Percentiles rank a stretch among this genome's conserved stretches.
phyloP scores from a whole-genome alignment of 2,329 filamentous ascomycete genomes.

The Neurospora sp. region DNA sequence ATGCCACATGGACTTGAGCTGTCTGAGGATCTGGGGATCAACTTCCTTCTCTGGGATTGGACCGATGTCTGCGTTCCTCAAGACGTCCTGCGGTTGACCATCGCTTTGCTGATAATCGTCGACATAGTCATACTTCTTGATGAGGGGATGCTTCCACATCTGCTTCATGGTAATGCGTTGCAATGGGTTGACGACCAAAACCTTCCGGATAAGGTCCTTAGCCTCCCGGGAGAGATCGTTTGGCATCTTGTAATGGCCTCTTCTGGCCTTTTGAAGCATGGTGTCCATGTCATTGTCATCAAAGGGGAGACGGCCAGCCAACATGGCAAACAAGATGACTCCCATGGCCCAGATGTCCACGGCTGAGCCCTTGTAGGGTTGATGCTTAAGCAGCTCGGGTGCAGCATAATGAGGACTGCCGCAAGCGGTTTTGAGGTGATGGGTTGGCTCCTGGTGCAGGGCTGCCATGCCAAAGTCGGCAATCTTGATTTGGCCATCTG shows the following conservation, averaged over 20 bases:
- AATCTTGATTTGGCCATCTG: conserved; percentile 72
- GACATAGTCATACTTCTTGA: conserved; percentile 72
- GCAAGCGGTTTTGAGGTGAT: conserved; percentile 79
- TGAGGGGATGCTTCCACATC: conserved; percentile 81
- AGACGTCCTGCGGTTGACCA: conserved; percentile 44
- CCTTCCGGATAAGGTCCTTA: conserved; percentile 66
- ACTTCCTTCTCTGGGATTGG: conserved; percentile 56
- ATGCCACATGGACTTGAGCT: conserved; percentile 87
- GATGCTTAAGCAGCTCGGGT: conserved; percentile 74
- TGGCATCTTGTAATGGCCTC: conserved; percentile 53
- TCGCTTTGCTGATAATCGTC: conserved; percentile 52
- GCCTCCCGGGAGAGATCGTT: conserved; percentile 56
- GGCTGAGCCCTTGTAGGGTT: conserved; percentile 70
- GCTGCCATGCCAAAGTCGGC: conserved; percentile 98
- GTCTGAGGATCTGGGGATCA: conserved; percentile 72
- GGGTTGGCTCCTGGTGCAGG: conserved; percentile 67
- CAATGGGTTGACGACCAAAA: conserved; percentile 70
- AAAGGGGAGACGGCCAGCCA: conserved; percentile 79
- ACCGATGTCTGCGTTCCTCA: conserved; percentile 53
- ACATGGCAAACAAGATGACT: conserved; percentile 79
- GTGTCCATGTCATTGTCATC: conserved; percentile 53
- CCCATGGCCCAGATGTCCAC: conserved; percentile 94
- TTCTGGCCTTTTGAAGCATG: conserved; percentile 53
- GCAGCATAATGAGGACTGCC: conserved; percentile 96
- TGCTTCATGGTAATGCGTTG: conserved; percentile 68